Base-by-base conservation (phyloP, 192 early-diverging fungal species). In the Coemansia sp. region DNA sequence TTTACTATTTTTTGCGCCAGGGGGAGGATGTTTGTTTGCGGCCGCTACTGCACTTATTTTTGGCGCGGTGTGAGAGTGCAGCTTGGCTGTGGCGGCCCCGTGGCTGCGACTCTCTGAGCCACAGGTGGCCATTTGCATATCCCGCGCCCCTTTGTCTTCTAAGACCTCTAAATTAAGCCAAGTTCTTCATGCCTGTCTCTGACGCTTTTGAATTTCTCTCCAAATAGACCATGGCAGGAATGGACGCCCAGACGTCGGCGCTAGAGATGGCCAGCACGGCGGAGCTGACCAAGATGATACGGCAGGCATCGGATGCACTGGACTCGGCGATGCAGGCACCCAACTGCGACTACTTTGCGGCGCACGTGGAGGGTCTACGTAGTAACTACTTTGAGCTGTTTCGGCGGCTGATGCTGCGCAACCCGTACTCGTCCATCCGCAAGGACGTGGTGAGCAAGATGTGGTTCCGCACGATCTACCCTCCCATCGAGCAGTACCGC, bases 391-490 rank as follows among this genome's bases (percentile, higher is more conserved):
- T 70, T 8, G 75, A 77, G 58, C 65, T 77, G 54, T 77, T 68
- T 42, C 60, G 75, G 14, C 62, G 62, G n/a, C 65, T 77, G 40
- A 41, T 77, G 12, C 40, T 77, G 48, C 68, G 75, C 53, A 77
- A 68, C 41, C 75, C 75, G 37, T 71, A 62, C 46, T 63, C 75
- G 46, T 67, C 75, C 18, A 61, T 65, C 36, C 75, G 75, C 65
- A 77, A 68, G 61, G 75, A 71, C 62, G 65, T 70, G 2, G 62
- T 54, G 48, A 60, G 65, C 58, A 77, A 77, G 59, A 67, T 77
- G 68, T 77, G 75, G 75, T 65, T 72, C 40, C 60, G 65, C 39
- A 29, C 52, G 22, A 67, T 77, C 43, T 72, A 77, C 35, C 75
- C 67, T 17, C 42, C 60, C 15, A 77, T 77, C 36, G 68, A 68